Percentiles rank a stretch among this genome's conserved stretches.
phyloP scores from a whole-genome alignment of 768 basidiomycete species.

The Lentinula sp. region DNA sequence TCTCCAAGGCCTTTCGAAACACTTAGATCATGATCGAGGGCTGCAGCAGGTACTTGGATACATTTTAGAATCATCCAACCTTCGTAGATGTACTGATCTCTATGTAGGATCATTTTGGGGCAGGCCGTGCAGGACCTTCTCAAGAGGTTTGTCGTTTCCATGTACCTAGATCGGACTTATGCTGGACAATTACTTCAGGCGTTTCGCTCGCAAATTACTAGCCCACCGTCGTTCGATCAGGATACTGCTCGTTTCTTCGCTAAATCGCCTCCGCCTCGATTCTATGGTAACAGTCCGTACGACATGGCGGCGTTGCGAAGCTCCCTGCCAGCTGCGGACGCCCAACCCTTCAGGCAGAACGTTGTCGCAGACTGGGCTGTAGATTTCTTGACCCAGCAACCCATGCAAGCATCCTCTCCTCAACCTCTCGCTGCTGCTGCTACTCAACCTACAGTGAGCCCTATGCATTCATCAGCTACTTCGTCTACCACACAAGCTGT shows the following conservation, averaged over 20 bases:
- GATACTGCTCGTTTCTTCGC: slow-evolving; percentile 67
- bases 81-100: slow-evolving; percentile 2
- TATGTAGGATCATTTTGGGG: slow-evolving; percentile 63
- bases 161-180: not conserved
- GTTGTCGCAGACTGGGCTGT: slow-evolving; percentile 5
- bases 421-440: not conserved
- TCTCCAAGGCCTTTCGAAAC: slow-evolving; percentile 72
- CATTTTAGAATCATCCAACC: not conserved
- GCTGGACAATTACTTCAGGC: slow-evolving; percentile 26
- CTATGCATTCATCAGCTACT: not conserved
- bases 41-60: slow-evolving; percentile 59
- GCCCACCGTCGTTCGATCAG: slow-evolving; percentile 40
- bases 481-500: not conserved
- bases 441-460: not conserved
- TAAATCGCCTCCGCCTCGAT: slow-evolving; percentile 24
- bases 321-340: slow-evolving; percentile 32
- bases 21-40: slow-evolving; percentile 74
- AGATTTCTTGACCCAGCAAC: slow-evolving; percentile 12
- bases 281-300: slow-evolving; percentile 38
- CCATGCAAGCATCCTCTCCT: not conserved
- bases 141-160: slow-evolving; percentile 40
- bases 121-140: slow-evolving; percentile 55
- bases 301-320: slow-evolving; percentile 53
- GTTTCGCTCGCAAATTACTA: slow-evolving; percentile 50
- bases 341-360: not conserved